Conservation (phyloP, 83 land plant species). For the Larix sibirica region DNA sequence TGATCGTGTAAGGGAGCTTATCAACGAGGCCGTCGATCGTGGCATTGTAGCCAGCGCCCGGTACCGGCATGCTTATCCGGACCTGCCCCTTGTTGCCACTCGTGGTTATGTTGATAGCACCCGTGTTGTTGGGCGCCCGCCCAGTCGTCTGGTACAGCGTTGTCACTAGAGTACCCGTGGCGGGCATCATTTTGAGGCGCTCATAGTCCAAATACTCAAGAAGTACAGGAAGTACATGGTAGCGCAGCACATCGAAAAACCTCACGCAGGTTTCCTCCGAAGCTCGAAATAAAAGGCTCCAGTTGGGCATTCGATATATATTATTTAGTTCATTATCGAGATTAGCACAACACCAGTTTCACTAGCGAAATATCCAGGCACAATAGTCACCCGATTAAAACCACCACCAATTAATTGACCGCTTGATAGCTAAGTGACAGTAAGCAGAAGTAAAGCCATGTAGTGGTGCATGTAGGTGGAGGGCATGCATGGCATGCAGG, state of each 20-base stretch:
- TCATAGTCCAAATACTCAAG: constrained; percentile 64
- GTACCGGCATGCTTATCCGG: constrained; percentile 22
- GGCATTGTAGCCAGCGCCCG: constrained; percentile 28
- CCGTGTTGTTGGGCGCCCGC: constrained; percentile 56
- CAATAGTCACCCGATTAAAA: no score
- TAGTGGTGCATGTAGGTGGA: no score
- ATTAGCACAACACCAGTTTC: no score
- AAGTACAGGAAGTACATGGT: constrained; percentile 88
- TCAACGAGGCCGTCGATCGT: constrained; percentile 21
- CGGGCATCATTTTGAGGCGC: constrained; percentile 50
- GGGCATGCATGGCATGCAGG: no score
- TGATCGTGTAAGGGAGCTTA: constrained; percentile 27
- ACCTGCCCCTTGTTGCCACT: background rate
- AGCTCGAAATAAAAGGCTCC: constrained; percentile 25
- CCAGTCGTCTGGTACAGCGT: constrained; percentile 94
- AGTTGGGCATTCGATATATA: constrained; percentile 59
- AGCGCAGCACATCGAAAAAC: constrained; percentile 69
- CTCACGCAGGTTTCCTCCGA: constrained; percentile 28
- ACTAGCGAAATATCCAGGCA: no score
- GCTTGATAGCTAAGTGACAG: no score
- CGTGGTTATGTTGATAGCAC: constrained; percentile 64
- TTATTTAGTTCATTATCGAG: no score
- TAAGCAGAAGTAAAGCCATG: no score
- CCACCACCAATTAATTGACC: no score
- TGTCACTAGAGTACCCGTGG: constrained; percentile 63